Percentiles rank a stretch among this genome's conserved stretches.
Conservation (phyloP, 768 basidiomycete genomes). For the Lyophyllum shimeji region DNA sequence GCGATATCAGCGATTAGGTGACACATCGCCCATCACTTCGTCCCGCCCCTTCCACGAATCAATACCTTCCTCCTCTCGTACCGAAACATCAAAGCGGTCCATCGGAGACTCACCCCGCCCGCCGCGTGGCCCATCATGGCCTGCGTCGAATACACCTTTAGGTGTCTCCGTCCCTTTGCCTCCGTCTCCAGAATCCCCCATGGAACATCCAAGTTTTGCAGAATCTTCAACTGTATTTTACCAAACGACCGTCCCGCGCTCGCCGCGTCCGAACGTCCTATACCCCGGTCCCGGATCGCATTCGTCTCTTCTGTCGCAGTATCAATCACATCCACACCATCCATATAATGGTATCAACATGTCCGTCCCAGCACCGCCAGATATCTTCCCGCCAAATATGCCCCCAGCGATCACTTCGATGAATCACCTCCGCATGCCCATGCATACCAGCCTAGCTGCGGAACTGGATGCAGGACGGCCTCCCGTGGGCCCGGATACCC, state of each 20-base stretch:
- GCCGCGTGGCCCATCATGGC: conserved; percentile 35
- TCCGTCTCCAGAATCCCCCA: conserved; percentile 47
- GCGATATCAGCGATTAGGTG: conserved; percentile 27
- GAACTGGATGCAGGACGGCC: conserved; percentile 19
- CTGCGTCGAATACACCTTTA: conserved; percentile 35
- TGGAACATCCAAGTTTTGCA: conserved; percentile 29
- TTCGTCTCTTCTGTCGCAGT: conserved; percentile 41
- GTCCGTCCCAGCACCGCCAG: conserved; percentile 31
- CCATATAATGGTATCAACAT: conserved; percentile 23
- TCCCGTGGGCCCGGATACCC: conserved; percentile 39
- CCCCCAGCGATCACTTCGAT: conserved; percentile 38
- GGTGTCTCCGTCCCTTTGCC: conserved; percentile 43
- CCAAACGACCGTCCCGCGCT: conserved; percentile 53
- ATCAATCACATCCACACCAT: conserved; percentile 34
- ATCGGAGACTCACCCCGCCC: conserved; percentile 44
- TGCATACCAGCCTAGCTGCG: conserved; percentile 17
- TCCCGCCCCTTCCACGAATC: conserved; percentile 15
- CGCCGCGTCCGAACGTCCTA: conserved; percentile 45
- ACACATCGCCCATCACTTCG: conserved; percentile 21
- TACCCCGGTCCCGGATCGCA: conserved; percentile 45
- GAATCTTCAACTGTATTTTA: conserved; percentile 67
- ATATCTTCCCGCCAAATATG: conserved; percentile 42
- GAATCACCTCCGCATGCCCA: conserved; percentile 32
- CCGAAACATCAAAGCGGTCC: conserved; percentile 41
- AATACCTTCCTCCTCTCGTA: conserved; percentile 28